Percentiles rank a stretch among this genome's conserved stretches.
These are phyloP conservation scores for Hyaloperonospora brassicae DNA, from an alignment of 352 stramenopile genomes.

Conservation along the genomic window DNA sequence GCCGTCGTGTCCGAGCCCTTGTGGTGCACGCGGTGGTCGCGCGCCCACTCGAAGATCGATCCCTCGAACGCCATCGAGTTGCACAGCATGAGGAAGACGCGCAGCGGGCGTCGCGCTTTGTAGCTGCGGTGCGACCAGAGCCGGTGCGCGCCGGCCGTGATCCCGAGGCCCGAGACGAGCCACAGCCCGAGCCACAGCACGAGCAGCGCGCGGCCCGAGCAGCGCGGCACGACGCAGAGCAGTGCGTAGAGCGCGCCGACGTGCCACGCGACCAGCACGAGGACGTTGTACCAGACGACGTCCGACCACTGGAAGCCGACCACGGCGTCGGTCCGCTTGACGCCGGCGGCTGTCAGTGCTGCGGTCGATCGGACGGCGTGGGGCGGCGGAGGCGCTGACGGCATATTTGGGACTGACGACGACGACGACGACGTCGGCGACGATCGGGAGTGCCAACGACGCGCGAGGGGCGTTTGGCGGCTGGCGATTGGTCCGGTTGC, in stretches of 20 bases:
- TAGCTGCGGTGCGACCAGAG: constrained; percentile 96
- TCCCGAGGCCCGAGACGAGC: constrained; percentile 88
- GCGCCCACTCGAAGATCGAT: constrained; percentile 97
- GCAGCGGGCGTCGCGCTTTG: constrained; percentile 85
- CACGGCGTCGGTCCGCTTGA: constrained; percentile 27
- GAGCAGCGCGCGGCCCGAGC: constrained; percentile 36
- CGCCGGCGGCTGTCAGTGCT: no score
- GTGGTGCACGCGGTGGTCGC: constrained; percentile 98
- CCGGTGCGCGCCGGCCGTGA: constrained; percentile 95
- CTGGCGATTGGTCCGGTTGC: no score
- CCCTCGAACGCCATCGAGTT: constrained; percentile 97
- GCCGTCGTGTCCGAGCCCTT: constrained; percentile 95
- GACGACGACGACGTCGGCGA: no score
- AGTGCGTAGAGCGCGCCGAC: constrained; percentile 66
- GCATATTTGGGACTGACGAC: no score
- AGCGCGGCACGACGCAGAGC: constrained; percentile 46
- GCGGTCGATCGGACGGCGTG: no score
- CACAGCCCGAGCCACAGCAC: constrained; percentile 63
- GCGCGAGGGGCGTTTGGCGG: no score
- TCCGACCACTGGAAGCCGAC: constrained; percentile 53
- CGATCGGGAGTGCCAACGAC: no score
- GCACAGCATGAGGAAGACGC: constrained; percentile 94
- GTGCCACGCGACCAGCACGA: constrained; percentile 58
- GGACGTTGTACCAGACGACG: constrained; percentile 85
- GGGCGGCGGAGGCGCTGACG: no score